These are phyloP conservation scores for Cryphonectria naterciae DNA, from an alignment of 2,329 filamentous ascomycete species.

Conservation along the genomic window DNA sequence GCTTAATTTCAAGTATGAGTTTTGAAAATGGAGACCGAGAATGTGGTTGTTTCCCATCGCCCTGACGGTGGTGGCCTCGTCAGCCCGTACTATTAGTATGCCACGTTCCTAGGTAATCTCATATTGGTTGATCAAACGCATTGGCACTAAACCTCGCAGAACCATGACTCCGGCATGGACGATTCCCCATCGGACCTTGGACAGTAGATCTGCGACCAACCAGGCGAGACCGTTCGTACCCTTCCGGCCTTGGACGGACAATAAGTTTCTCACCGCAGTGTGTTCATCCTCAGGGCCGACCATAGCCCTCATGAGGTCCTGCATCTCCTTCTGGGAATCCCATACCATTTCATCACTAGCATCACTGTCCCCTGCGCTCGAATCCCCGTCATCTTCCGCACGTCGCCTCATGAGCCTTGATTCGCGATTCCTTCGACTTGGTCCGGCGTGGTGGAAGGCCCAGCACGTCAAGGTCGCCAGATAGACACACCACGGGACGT, in stretches of 20 bases:
- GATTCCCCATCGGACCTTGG: slow-evolving; percentile 64
- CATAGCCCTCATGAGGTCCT: slow-evolving; percentile 45
- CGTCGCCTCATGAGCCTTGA: slow-evolving; percentile 33
- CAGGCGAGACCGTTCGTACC: slow-evolving; percentile 57
- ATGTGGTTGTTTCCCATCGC: too few relatives aligned
- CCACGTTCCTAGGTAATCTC: slow-evolving; percentile 13
- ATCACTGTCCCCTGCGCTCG: slow-evolving; percentile 32
- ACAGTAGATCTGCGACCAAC: slow-evolving; percentile 58
- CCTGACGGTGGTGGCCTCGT: too few relatives aligned
- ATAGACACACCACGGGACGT: slow-evolving; percentile 66
- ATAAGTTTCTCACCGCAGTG: slow-evolving; percentile 41
- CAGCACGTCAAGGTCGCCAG: slow-evolving; percentile 62
- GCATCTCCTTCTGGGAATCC: slow-evolving; percentile 55
- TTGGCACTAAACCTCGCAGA: slow-evolving; percentile 43
- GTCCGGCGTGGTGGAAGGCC: slow-evolving; percentile 56
- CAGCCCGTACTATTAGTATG: too few relatives aligned
- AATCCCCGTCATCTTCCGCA: background rate
- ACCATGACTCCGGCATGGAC: slow-evolving; percentile 66
- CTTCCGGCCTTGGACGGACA: slow-evolving; percentile 46
- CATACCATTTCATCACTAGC: slow-evolving; percentile 51
- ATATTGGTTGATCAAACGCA: slow-evolving; percentile 38
- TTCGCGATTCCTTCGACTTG: slow-evolving; percentile 14
- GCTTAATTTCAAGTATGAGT: too few relatives aligned
- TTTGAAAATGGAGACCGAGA: too few relatives aligned
- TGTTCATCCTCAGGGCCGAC: slow-evolving; percentile 32